These are phyloP conservation scores for Anastatica hierochuntica DNA, from an alignment of 345 rosid genomes.

Conservation along the genomic window DNA sequence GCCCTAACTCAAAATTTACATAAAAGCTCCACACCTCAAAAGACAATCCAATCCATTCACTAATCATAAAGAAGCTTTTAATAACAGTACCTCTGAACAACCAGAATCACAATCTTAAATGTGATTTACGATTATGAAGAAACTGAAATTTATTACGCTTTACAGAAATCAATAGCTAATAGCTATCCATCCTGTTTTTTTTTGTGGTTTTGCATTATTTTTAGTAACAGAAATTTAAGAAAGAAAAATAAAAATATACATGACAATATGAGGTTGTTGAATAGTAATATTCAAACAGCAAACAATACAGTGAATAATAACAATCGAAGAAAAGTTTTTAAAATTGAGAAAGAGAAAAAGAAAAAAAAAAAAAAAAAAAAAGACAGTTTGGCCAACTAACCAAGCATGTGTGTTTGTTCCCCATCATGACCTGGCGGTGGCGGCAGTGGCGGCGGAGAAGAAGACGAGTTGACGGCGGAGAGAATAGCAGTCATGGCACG, in stretches of 20 bases:
- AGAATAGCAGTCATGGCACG: constrained; percentile 68
- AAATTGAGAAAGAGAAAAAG: not conserved
- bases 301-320: constrained; percentile 17
- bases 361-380: not conserved
- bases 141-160: constrained; percentile 22
- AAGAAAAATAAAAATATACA: constrained; percentile 8
- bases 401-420: constrained; percentile 24
- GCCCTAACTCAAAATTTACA: too few relatives aligned
- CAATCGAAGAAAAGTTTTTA: constrained; percentile 5
- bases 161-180: too few relatives aligned
- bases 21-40: too few relatives aligned
- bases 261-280: not conserved
- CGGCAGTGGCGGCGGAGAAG: constrained; percentile 29
- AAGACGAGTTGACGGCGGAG: constrained; percentile 22
- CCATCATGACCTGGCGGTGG: constrained; percentile 18
- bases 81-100: too few relatives aligned
- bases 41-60: too few relatives aligned
- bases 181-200: constrained; percentile 6
- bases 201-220: not conserved
- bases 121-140: constrained; percentile 6
- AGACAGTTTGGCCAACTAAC: constrained; percentile 23
- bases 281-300: constrained; percentile 11
- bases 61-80: too few relatives aligned
- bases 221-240: constrained; percentile 6
- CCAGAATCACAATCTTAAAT: not conserved